Base-by-base conservation (phyloP, 2,329 filamentous ascomycete species). In the Fusarium paranaense region DNA sequence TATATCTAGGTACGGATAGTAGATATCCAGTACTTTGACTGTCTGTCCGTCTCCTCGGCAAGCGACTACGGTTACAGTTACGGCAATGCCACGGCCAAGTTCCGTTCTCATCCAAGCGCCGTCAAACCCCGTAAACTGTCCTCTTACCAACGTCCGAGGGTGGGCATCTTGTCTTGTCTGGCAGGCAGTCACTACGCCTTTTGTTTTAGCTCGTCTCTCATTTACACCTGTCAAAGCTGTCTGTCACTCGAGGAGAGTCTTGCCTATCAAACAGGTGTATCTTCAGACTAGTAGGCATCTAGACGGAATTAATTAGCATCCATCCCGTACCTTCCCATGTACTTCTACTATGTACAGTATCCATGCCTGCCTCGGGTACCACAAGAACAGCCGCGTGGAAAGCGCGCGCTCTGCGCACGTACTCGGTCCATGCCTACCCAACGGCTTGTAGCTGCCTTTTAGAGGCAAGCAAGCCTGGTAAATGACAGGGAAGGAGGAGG, bases 371-470 rank as follows among this genome's bases (percentile, higher is more conserved):
- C 52, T 56, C 30, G 52, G 35, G 37, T 38, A 38, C 20, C 32
- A 35, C 40, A 69, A 66, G 70, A 73, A 61, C 59, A 73, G 71
- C 38, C 66, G 70, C 66, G 66, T 63, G 56, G 58, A 71, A 71
- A 71, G 66, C 67, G 71, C 70, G 56, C 68, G 67, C 58, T 56
- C 54, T 52, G 71, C 71, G 71, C 64, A 59, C 71, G 67, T 60
- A 73, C 42, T 42, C 27, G n/a, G 25, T 52, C 42, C 35, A 52
- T 63, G 62, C 52, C 69, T 71, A 72, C 69, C 67, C 47, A 52
- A 52, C 47, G 47, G 68, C 71, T 61, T 58, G 73, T 71, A 62
- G 71, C 71, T 74, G 61, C 71, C 71, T 62, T 30, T 74, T 74
- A 74, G 67, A 69, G 71, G 71, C 47, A 74, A 64, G 61, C 71